Base-by-base conservation (phyloP, 805 yeast species). In the Kuraishia ogatae region DNA sequence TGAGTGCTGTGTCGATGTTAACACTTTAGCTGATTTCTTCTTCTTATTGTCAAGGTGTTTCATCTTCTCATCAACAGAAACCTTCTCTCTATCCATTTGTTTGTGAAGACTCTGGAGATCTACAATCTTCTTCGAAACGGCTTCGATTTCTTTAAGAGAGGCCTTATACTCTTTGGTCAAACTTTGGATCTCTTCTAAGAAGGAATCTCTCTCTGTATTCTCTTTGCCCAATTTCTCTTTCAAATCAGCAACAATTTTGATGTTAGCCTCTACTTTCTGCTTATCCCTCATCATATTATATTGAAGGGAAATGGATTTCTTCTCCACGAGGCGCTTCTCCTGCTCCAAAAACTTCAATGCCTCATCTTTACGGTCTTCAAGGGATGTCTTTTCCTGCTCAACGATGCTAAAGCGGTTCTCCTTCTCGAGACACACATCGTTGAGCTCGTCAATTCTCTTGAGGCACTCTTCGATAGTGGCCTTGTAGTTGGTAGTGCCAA, bases 401-500 rank as follows among this genome's bases (percentile, higher is more conserved):
- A 91, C 96, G 62, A 90, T 78, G 56, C 83, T 85, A 61, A 88
- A 86, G 57, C 97, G 78, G 57, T 79, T 82, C 59, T 88, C 89
- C 64, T 91, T 92, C 64, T 89, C 96, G 43, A 81, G 71, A 65
- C 96, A 90, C 7, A 82, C 75, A 50, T 88, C 96, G 64, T 91
- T 90, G 58, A 90, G 68, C n/a, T 77, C 81, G 28, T 89, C 97
- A 15, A 89, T 80, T 59, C 81, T 75, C 1, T 71, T 65, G 51
- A 80, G 71, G 24, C 83, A 76, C 26, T 79, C 78, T 63, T 89
- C 97, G 57, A 94, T 92, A 48, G 82, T 71, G 24, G 77, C 75
- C 67, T 94, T 92, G 66, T 92, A 96, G 51, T 79, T 77, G 1
- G 97, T 77, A 0, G 99, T 96, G 2, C 99, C 99, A 55, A 96